Evolutionary conservation across 805 yeast genomes (phyloP), one percentile per base, ranked within the genome.

Genomic region (Wickerhamomyces mucosus): DNA sequence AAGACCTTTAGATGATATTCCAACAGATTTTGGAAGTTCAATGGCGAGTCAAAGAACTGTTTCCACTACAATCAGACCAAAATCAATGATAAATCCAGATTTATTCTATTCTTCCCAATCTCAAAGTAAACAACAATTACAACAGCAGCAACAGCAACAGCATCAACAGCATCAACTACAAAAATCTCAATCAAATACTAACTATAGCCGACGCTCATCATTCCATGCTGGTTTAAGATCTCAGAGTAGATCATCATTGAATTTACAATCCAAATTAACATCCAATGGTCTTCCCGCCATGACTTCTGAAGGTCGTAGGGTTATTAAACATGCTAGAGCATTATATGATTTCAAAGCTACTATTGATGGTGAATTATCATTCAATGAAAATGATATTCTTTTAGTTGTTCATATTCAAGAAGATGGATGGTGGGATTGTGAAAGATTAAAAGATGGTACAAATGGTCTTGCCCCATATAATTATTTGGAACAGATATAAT

Each of bases 401-500:
- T 54, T 72, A 34, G 69, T 76, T 3, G 43, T 74, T 13, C 64
- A 62, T 27, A 69, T 61, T 63, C 81, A 75, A 48, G 76, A 75
- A 15, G 84, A 76, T 42, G 81, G 81, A 1, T 76, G 84, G 84
- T 77, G 84, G 84, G 75, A 71, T 43, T 75, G 73, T 20, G 84
- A 76, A 42, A 71, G 72, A 15, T 36, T 65, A 21, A 60, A 61
- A 21, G 53, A 61, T 9, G 42, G 46, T 2, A 29, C 30, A 8
- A 39, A 31, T 9, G 84, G 84, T 3, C 59, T 75, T 21, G 82
- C 79, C 4, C 83, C 84, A 23, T 69, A 78, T 43, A 76, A 77
- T 43, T 76, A 67, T 37, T 43, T 67, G 27, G 56, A 50, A 31
- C 35, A 35, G 32, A 29, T 44, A 13, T 38, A 24, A 30, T n/a